A percentile compares a stretch with the other conserved stretches of the same genome.
Conservation (phyloP, 306 rosid genomes). For the Acacia confusa region DNA sequence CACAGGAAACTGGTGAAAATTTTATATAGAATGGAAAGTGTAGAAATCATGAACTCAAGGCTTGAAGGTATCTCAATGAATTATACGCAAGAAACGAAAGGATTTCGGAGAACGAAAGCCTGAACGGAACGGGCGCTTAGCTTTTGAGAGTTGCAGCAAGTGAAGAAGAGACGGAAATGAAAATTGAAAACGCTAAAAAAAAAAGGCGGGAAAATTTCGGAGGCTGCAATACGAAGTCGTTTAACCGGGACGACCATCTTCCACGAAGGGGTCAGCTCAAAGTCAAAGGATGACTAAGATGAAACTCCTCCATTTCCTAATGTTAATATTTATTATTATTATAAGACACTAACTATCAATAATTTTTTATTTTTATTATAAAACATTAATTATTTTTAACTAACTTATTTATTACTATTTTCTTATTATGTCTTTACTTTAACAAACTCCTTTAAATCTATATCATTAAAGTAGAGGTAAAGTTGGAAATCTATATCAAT, state of each 20-base stretch:
- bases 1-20: not conserved
- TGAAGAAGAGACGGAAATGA: not conserved
- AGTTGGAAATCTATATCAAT: too few species aligned
- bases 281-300: too few species aligned
- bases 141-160: slow-evolving; percentile 16
- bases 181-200: not conserved
- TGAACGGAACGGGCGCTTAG: slow-evolving; percentile 19
- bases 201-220: not conserved
- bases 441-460: too few species aligned
- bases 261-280: too few species aligned
- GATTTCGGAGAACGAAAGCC: slow-evolving; percentile 53
- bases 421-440: too few species aligned
- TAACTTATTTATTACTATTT: too few species aligned
- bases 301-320: too few species aligned
- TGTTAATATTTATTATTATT: too few species aligned
- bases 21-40: not conserved
- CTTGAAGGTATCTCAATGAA: not conserved
- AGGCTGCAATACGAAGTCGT: not conserved
- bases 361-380: too few species aligned
- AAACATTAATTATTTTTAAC: too few species aligned
- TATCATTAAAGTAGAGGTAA: too few species aligned
- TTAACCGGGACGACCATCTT: not conserved
- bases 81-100: not conserved
- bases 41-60: not conserved
- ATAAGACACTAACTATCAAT: too few species aligned